Base-by-base conservation (phyloP, 1,284 basidiomycete genomes). In the Pyrrhoderma noxium region DNA sequence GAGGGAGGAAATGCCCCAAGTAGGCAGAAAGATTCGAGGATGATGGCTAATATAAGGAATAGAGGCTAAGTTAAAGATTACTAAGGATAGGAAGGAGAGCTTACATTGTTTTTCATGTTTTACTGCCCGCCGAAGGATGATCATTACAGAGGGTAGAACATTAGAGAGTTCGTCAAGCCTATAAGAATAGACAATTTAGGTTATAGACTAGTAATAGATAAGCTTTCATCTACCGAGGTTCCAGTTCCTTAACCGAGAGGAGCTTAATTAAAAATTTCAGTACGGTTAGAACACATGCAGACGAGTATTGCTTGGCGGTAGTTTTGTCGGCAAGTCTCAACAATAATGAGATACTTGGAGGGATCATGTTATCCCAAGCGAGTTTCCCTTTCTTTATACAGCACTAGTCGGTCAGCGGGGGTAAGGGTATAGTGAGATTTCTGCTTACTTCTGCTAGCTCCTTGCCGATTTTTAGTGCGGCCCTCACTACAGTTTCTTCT, bases 11-110 rank as follows among this genome's bases (percentile, higher is more conserved):
- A 31, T n/a, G 44, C 25, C 18, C 52, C 51, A 5, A 83, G 60
- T 4, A 76, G 59, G n/a, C 66, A 61, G 61, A 84, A 85, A 14
- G 75, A 70, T 41, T 75, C 75, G 13, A 70, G 64, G 43, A 78
- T 62, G 18, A 74, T 55, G 47, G 68, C 76, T 74, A 9, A 23
- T 27, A 9, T 11, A 31, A 31, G 27, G 11, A 31, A 11, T 5
- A 31, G 11, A 31, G 11, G 11, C 1, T 39, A 9, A 16, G 25
- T 39, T 8, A 25, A 5, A 5, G 27, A 31, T n/a, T 5, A 31
- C 8, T n/a, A 4, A 39, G 47, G 18, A 14, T 37, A 39, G 38
- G 40, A 42, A 21, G 16, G 21, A 7, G 42, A 38, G 41, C 48
- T 18, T 43, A 55, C 53, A 23, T 39, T 52, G 38, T 13, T 39